Percentiles rank a stretch among this genome's conserved stretches.
These are phyloP conservation scores for Neolentinus lepideus DNA, from an alignment of 1,284 basidiomycete species.

Conservation along the genomic window DNA sequence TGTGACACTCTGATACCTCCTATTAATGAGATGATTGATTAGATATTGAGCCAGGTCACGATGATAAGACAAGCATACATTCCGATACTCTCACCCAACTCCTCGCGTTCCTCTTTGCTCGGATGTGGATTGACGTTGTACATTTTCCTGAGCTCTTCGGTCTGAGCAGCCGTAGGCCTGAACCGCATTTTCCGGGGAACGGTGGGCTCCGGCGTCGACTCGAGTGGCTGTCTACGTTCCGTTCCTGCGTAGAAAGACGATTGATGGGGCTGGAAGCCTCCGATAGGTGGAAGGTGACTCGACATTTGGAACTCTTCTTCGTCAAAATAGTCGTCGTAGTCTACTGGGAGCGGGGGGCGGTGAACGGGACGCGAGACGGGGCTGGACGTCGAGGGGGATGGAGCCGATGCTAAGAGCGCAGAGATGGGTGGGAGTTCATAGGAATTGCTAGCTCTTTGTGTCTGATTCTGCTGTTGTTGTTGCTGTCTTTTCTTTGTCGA, in stretches of 20 bases:
- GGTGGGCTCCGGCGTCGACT: slow-evolving; percentile 18
- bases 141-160: slow-evolving; percentile 56
- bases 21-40: slow-evolving; percentile 20
- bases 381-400: slow-evolving; percentile 17
- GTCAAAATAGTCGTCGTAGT: slow-evolving; percentile 39
- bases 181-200: slow-evolving; percentile 49
- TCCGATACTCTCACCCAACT: slow-evolving; percentile 57
- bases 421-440: slow-evolving; percentile 36
- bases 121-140: slow-evolving; percentile 60
- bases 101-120: slow-evolving; percentile 54
- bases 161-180: slow-evolving; percentile 56
- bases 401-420: slow-evolving; percentile 33
- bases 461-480: neutral
- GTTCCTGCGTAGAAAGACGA: slow-evolving; percentile 38
- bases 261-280: slow-evolving; percentile 15
- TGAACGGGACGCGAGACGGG: neutral
- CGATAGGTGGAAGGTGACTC: slow-evolving; percentile 4
- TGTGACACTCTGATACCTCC: slow-evolving; percentile 70
- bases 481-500: slow-evolving; percentile 58
- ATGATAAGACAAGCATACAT: slow-evolving; percentile 45
- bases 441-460: slow-evolving; percentile 7
- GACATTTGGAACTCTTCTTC: slow-evolving; percentile 21
- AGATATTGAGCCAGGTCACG: slow-evolving; percentile 7
- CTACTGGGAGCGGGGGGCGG: slow-evolving; percentile 22
- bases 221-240: slow-evolving; percentile 38